Percentiles rank a stretch among this genome's conserved stretches.
Conservation (phyloP, 768 basidiomycete species). For the Rhodosporidiobolus odoratus region DNA sequence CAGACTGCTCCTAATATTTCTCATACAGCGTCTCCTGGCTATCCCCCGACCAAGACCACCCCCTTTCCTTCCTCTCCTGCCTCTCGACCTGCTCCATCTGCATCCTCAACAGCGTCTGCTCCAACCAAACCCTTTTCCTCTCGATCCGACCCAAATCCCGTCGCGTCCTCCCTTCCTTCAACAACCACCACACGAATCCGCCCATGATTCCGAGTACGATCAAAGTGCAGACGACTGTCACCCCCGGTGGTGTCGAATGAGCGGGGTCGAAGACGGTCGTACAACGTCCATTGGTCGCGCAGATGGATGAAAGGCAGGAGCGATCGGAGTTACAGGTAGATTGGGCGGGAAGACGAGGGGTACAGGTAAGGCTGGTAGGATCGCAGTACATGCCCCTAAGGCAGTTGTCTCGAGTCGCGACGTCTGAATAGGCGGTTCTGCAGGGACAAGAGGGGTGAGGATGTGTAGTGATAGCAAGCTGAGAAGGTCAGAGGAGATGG, state of each 20-base stretch:
- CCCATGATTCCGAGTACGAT: neutral
- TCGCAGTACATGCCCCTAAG: conserved; percentile 14
- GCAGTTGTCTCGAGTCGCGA: conserved; percentile 20
- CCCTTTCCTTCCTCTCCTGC: conserved; percentile 10
- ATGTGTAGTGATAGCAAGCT: neutral
- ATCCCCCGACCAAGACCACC: conserved; percentile 4
- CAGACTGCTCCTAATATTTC: too few species aligned
- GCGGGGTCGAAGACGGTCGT: neutral
- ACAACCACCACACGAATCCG: conserved; percentile 5
- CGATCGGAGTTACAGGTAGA: conserved; percentile 9
- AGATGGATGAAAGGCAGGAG: conserved; percentile 9
- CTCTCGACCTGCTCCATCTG: conserved; percentile 4
- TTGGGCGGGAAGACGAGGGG: neutral
- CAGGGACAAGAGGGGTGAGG: neutral
- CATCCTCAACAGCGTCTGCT: conserved; percentile 3
- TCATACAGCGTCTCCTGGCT: conserved; percentile 14
- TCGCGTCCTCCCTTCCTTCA: neutral
- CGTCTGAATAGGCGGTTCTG: conserved; percentile 16
- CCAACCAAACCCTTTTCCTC: conserved; percentile 8
- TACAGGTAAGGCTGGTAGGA: neutral
- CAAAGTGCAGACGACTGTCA: neutral
- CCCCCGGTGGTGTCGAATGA: neutral
- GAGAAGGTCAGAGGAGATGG: neutral
- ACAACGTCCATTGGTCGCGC: neutral
- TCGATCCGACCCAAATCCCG: conserved; percentile 9